These are phyloP conservation scores for Phytophthora podocarpi DNA, from an alignment of 352 stramenopile species.

Conservation along the genomic window DNA sequence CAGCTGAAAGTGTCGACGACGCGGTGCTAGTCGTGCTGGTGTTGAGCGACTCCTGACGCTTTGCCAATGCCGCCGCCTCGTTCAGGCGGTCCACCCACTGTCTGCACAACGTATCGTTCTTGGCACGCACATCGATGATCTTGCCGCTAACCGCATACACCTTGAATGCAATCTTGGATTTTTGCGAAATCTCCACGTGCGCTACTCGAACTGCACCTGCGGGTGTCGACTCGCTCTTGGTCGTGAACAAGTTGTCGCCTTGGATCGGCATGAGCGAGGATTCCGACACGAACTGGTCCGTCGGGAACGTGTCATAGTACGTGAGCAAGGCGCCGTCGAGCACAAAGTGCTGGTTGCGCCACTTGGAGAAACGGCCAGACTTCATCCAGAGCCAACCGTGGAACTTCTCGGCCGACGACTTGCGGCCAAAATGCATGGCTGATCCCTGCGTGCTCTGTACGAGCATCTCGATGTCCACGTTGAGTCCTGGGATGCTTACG, in stretches of 20 bases:
- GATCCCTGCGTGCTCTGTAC: slow-evolving; percentile 81
- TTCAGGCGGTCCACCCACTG: slow-evolving; percentile 81
- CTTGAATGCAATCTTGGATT: slow-evolving; percentile 86
- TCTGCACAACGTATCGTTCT: slow-evolving; percentile 75
- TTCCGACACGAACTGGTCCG: slow-evolving; percentile 73
- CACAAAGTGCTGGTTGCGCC: slow-evolving; percentile 87
- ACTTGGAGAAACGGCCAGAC: slow-evolving; percentile 78
- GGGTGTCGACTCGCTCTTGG: slow-evolving; percentile 73
- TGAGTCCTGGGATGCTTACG: slow-evolving; percentile 49
- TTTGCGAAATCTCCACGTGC: slow-evolving; percentile 74
- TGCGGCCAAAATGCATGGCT: slow-evolving; percentile 71
- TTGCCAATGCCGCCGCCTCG: slow-evolving; percentile 66
- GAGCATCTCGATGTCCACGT: slow-evolving; percentile 86
- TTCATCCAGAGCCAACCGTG: slow-evolving; percentile 88
- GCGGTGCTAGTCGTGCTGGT: slow-evolving; percentile 74
- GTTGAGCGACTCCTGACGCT: slow-evolving; percentile 80
- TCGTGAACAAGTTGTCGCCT: slow-evolving; percentile 70
- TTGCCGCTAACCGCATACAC: slow-evolving; percentile 84
- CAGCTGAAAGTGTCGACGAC: slow-evolving; percentile 63
- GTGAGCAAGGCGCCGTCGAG: slow-evolving; percentile 75
- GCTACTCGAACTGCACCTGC: slow-evolving; percentile 74
- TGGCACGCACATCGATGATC: slow-evolving; percentile 81
- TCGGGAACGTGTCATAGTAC: slow-evolving; percentile 88
- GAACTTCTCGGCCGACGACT: slow-evolving; percentile 70
- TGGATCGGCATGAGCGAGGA: slow-evolving; percentile 61